These are phyloP conservation scores for Pisolithus microcarpus DNA, from an alignment of 768 basidiomycete species.

Conservation along the genomic window DNA sequence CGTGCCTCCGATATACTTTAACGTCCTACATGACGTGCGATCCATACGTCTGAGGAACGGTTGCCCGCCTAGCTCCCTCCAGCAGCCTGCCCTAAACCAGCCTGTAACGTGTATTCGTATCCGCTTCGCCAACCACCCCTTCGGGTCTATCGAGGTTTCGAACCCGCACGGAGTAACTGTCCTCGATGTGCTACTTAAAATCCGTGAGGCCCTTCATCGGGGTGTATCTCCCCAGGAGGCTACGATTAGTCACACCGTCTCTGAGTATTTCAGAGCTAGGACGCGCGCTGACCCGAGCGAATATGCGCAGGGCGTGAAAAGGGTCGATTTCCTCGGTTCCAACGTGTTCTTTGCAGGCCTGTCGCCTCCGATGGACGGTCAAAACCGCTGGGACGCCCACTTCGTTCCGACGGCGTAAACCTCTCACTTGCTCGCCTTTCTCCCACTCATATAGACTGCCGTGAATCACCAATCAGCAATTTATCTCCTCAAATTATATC, in stretches of 20 bases:
- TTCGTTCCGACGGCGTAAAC: constrained; percentile 9
- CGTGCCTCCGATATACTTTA: constrained; percentile 15
- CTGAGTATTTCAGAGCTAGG: constrained; percentile 25
- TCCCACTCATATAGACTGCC: neutral
- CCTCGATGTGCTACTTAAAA: constrained; percentile 21
- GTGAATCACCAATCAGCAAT: neutral
- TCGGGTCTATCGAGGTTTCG: constrained; percentile 25
- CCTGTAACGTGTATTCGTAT: constrained; percentile 11
- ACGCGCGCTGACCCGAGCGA: constrained; percentile 27
- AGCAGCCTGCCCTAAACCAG: constrained; percentile 20
- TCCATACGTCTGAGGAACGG: constrained; percentile 14
- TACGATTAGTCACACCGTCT: constrained; percentile 20
- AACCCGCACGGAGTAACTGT: constrained; percentile 22
- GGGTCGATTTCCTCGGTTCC: constrained; percentile 32
- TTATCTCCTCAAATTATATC: neutral
- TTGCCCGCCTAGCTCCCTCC: constrained; percentile 13
- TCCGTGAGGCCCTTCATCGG: constrained; percentile 22
- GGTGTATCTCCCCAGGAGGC: constrained; percentile 20
- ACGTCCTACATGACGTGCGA: constrained; percentile 21
- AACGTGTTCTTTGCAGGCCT: constrained; percentile 27
- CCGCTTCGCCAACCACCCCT: constrained; percentile 17
- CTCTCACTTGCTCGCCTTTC: neutral
- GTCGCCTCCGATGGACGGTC: constrained; percentile 18
- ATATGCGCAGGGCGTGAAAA: constrained; percentile 33
- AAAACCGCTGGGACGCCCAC: constrained; percentile 23